phyloP scores from a whole-genome alignment of 257 asterid genomes.

The Nyctanthes arbortristis region DNA sequence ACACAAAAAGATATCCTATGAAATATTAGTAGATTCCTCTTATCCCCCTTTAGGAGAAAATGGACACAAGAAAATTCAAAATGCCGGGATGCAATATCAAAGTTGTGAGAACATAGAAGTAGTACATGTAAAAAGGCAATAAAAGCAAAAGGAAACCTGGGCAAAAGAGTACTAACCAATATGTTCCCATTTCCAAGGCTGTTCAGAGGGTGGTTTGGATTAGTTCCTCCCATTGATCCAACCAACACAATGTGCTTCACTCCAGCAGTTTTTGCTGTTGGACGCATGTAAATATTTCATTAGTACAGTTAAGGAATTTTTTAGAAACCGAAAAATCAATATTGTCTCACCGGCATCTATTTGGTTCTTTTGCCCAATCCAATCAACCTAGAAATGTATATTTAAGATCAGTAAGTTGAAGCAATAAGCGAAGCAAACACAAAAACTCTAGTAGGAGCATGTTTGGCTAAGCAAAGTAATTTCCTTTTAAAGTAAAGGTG shows the following conservation, averaged over 20 bases:
- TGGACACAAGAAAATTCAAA: neutral
- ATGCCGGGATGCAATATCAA: neutral
- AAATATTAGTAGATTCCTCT: too few species aligned
- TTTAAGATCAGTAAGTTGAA: conserved; percentile 10
- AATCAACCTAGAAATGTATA: conserved; percentile 64
- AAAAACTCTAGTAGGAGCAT: neutral
- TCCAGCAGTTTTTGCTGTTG: conserved; percentile 92
- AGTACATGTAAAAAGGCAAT: neutral
- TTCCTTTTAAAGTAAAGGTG: neutral
- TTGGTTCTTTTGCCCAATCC: conserved; percentile 97
- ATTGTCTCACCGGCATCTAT: conserved; percentile 73
- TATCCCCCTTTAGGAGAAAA: too few species aligned
- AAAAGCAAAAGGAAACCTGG: neutral
- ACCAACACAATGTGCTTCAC: conserved; percentile 91
- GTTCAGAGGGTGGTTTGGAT: conserved; percentile 71
- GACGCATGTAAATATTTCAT: conserved; percentile 9
- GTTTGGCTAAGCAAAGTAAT: neutral
- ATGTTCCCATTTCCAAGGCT: conserved; percentile 88
- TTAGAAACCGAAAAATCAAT: neutral
- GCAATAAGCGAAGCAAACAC: neutral
- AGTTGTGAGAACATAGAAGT: neutral
- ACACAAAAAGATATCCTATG: neutral
- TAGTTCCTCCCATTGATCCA: conserved; percentile 97
- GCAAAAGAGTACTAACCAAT: conserved; percentile 53
- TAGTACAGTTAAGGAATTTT: conserved; percentile 1